Conservation (phyloP, 106 monocot genomes). For the Dendrobium officinale region DNA sequence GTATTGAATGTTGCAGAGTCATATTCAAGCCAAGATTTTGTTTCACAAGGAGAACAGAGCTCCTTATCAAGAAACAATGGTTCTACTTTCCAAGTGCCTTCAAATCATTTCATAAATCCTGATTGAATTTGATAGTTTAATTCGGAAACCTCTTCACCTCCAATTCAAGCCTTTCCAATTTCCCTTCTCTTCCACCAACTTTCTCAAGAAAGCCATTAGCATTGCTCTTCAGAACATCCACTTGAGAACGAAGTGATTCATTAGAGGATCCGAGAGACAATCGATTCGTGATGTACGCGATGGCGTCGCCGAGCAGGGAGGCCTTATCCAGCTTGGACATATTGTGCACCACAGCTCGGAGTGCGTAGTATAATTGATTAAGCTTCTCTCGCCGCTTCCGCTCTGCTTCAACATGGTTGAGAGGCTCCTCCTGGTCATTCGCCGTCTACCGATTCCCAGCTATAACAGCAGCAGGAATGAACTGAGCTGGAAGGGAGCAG, state of each 20-base stretch:
- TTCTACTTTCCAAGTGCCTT: conserved; percentile 83
- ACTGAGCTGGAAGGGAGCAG: too few relatives aligned
- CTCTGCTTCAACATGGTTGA: conserved; percentile 73
- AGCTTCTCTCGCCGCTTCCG: conserved; percentile 57
- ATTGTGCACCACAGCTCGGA: conserved; percentile 62
- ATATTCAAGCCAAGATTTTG: conserved; percentile 46
- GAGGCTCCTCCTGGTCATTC: conserved; percentile 53
- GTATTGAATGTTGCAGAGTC: conserved; percentile 1
- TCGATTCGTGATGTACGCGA: conserved; percentile 52
- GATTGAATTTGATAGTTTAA: conserved; percentile 47
- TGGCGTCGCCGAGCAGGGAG: conserved; percentile 55
- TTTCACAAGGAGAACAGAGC: conserved; percentile 28
- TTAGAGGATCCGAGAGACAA: conserved; percentile 4
- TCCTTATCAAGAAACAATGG: conserved; percentile 65
- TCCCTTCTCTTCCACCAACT: not conserved
- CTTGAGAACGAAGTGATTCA: conserved; percentile 9
- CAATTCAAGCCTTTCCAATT: conserved; percentile 19
- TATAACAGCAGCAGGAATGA: too few relatives aligned
- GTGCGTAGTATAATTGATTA: conserved; percentile 64
- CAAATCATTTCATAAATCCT: conserved; percentile 89
- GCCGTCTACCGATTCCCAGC: conserved; percentile 32
- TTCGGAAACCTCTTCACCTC: conserved; percentile 16
- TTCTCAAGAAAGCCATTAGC: not conserved
- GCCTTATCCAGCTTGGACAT: conserved; percentile 76
- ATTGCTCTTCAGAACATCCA: conserved; percentile 14